Evolutionary conservation across 257 asterid species (phyloP).

Genomic region (Salvia miltiorrhiza): DNA sequence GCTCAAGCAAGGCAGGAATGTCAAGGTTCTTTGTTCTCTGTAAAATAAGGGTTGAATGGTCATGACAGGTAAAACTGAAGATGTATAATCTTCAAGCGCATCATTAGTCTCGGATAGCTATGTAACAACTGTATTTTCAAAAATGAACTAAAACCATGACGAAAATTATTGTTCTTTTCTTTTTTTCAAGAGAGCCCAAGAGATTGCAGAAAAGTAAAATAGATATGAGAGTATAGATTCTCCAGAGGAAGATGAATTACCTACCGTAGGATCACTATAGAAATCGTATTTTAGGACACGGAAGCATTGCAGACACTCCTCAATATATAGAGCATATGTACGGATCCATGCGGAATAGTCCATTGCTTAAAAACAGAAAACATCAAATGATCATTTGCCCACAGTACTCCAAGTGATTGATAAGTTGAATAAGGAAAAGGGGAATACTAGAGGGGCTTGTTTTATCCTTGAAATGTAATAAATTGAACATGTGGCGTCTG

Average conservation of each 20-base stretch:
- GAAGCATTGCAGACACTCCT: slow-evolving; percentile 78
- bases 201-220: not conserved
- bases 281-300: slow-evolving; percentile 57
- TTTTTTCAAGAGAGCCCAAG: not conserved
- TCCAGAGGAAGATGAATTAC: slow-evolving; percentile 17
- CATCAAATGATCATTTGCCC: slow-evolving; percentile 27
- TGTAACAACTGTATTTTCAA: not conserved
- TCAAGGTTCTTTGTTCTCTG: slow-evolving; percentile 64
- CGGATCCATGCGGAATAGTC: slow-evolving; percentile 75
- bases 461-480: slow-evolving; percentile 75
- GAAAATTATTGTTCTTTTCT: not conserved
- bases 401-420: not conserved
- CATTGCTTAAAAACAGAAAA: slow-evolving; percentile 53
- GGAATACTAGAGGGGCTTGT: slow-evolving; percentile 56
- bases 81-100: not conserved
- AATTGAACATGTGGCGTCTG: slow-evolving; percentile 54
- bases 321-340: slow-evolving; percentile 59
- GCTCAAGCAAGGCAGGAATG: slow-evolving; percentile 55
- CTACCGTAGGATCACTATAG: slow-evolving; percentile 59
- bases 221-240: not conserved
- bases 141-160: not conserved
- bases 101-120: not conserved
- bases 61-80: not conserved
- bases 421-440: slow-evolving; percentile 20
- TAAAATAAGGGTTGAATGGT: slow-evolving; percentile 7